These are phyloP conservation scores for Agarophyton chilense DNA, from an alignment of 23 red algal species.

Conservation along the genomic window DNA sequence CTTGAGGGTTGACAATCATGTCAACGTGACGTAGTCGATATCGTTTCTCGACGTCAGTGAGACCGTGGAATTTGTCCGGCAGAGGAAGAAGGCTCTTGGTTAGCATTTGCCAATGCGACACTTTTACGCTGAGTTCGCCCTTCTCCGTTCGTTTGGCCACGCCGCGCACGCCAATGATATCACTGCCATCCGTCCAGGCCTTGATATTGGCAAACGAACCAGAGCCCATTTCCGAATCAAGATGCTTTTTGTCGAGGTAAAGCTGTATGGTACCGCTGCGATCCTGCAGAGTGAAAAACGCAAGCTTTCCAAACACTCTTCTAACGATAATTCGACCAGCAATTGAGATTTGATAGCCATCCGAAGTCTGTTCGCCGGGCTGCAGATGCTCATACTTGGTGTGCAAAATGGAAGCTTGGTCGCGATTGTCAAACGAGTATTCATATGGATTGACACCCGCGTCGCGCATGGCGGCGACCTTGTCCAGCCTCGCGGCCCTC, in stretches of 20 bases:
- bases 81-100: conserved; percentile 89
- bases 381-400: conserved; percentile 30
- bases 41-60: conserved; percentile 94
- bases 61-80: conserved; percentile 96
- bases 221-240: conserved; percentile 67
- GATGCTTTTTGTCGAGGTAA: conserved; percentile 90
- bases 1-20: conserved; percentile 80
- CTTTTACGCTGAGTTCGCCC: conserved; percentile 91
- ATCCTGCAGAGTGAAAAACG: conserved; percentile 95
- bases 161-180: conserved; percentile 85
- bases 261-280: conserved; percentile 88
- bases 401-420: conserved; percentile 54
- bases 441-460: conserved; percentile 79
- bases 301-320: conserved; percentile 96
- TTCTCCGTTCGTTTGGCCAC: conserved; percentile 89
- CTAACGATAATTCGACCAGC: conserved; percentile 84
- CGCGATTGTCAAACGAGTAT: conserved; percentile 66
- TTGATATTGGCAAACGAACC: conserved; percentile 82
- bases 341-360: conserved; percentile 56
- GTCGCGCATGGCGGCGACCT: conserved; percentile 76
- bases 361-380: conserved; percentile 53
- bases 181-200: conserved; percentile 85
- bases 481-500: conserved; percentile 70
- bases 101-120: conserved; percentile 84
- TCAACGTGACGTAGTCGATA: conserved; percentile 95